Conservation (phyloP, 2,329 filamentous ascomycete genomes). For the Neopestalotiopsis rosae region DNA sequence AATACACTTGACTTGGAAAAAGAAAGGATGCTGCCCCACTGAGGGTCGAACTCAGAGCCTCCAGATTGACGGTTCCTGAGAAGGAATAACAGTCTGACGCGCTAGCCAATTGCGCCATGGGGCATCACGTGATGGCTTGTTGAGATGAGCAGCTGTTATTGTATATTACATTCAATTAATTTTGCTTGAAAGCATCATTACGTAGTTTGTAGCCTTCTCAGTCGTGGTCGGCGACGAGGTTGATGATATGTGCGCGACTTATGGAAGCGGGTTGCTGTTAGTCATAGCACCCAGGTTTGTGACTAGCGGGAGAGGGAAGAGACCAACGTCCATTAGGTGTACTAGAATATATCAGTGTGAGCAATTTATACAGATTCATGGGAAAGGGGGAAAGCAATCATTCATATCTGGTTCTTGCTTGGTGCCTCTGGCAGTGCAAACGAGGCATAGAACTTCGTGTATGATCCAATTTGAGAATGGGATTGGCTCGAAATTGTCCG, state of each 20-base stretch:
- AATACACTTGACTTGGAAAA: not conserved
- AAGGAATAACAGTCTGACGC: conserved; percentile 8
- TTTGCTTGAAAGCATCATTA: no score
- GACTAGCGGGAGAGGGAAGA: not conserved
- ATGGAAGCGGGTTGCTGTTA: not conserved
- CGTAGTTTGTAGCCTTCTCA: no score
- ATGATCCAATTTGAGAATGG: no score
- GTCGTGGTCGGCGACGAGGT: conserved; percentile 5
- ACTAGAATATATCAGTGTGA: not conserved
- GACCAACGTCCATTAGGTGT: not conserved
- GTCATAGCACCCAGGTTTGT: not conserved
- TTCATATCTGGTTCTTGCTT: no score
- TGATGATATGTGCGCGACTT: not conserved
- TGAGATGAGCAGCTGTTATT: no score
- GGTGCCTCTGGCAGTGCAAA: no score
- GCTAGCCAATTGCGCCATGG: conserved; percentile 8
- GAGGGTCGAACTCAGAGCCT: conserved; percentile 12
- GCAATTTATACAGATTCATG: no score
- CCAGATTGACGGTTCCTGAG: not conserved
- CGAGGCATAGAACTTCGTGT: no score
- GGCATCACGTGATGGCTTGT: not conserved
- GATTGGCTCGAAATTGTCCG: no score
- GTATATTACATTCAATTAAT: no score
- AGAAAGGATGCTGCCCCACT: not conserved
- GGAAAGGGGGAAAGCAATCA: no score